Percentiles rank a stretch among this genome's conserved stretches.
These are phyloP conservation scores for Rhexocercosporidium sp. DNA, from an alignment of 2,329 filamentous ascomycete species.

Conservation along the genomic window DNA sequence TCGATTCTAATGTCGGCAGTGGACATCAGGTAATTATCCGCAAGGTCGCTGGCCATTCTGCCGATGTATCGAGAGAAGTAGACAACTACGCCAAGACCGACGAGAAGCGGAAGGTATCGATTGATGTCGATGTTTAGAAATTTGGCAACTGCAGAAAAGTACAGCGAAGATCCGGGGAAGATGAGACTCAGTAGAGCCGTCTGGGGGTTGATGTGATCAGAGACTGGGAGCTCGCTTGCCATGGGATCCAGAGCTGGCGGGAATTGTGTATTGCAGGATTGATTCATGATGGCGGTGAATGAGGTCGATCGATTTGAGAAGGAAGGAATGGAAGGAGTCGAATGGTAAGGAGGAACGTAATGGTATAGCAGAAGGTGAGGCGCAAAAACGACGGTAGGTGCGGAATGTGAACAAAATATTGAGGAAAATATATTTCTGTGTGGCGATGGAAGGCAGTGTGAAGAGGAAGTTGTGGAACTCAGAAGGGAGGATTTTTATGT, in stretches of 20 bases:
- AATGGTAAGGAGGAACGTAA: not conserved
- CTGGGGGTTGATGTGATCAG: constrained; percentile 41
- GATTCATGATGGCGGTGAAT: constrained; percentile 22
- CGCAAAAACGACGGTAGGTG: too few species aligned
- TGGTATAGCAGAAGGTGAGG: not conserved
- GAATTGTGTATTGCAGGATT: constrained; percentile 12
- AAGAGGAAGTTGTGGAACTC: not conserved
- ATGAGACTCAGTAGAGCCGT: constrained; percentile 59
- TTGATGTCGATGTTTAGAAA: constrained; percentile 67
- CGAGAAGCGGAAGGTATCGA: constrained; percentile 63
- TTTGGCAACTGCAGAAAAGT: constrained; percentile 57
- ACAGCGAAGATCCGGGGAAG: constrained; percentile 67
- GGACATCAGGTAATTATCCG: constrained; percentile 62
- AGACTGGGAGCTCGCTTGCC: constrained; percentile 15
- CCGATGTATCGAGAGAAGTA: constrained; percentile 58
- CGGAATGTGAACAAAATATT: not conserved
- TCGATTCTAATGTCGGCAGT: constrained; percentile 70
- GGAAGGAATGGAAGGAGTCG: not conserved
- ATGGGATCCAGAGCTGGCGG: not conserved
- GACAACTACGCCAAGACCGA: constrained; percentile 54
- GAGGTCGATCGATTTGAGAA: not conserved
- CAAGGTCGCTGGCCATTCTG: not conserved
- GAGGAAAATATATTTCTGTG: not conserved
- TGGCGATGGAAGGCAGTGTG: not conserved
- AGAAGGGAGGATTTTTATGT: not conserved